phyloP scores from a whole-genome alignment of 306 rosid genomes.

The Arachis hypogaea region DNA sequence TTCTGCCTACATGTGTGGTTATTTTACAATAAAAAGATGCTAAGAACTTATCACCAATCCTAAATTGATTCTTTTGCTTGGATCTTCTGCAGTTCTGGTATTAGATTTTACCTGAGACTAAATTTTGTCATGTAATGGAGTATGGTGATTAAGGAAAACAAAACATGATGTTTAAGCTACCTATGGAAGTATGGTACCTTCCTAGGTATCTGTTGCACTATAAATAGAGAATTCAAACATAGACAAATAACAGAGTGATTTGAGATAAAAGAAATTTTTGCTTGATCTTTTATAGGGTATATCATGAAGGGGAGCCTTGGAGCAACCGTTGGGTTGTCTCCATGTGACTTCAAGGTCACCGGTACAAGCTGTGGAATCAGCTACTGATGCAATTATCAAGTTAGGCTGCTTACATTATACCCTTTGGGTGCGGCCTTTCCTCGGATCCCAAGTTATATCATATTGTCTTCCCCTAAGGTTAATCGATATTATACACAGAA shows the following conservation, averaged over 20 bases:
- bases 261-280: not conserved
- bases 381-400: too few species aligned
- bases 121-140: not conserved
- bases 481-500: too few species aligned
- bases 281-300: too few species aligned
- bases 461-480: too few species aligned
- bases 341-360: too few species aligned
- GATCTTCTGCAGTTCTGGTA: not conserved
- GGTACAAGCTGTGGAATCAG: too few species aligned
- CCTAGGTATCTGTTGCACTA: not conserved
- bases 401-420: too few species aligned
- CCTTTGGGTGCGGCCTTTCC: too few species aligned
- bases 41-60: slow-evolving; percentile 18
- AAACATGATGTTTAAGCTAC: slow-evolving; percentile 1
- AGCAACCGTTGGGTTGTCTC: too few species aligned
- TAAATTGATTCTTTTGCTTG: not conserved
- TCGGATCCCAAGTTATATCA: too few species aligned
- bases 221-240: not conserved
- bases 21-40: not conserved
- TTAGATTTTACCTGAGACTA: not conserved
- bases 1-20: too few species aligned
- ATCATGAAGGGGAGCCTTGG: too few species aligned
- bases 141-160: not conserved
- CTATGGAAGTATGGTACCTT: slow-evolving; percentile 7
- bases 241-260: not conserved